phyloP scores from a whole-genome alignment of 345 rosid genomes.

The Brassica incana region DNA sequence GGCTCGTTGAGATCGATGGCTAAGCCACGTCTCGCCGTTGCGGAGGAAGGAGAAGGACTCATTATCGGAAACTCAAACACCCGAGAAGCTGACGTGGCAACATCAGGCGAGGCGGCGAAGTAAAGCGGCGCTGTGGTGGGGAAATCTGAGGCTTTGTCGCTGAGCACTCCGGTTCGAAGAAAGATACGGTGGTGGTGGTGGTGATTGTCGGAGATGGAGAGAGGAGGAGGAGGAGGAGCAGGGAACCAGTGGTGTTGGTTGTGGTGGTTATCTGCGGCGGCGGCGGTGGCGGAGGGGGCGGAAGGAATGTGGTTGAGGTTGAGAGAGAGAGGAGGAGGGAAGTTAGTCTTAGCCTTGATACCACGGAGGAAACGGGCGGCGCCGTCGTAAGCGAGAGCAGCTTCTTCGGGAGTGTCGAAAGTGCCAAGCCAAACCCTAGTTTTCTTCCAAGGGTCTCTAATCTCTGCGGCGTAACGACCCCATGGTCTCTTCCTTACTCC shows the following conservation, averaged over 20 bases:
- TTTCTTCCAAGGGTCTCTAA: constrained; percentile 97
- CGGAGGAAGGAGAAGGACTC: constrained; percentile 24
- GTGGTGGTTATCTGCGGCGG: constrained; percentile 25
- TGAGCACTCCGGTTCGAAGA: constrained; percentile 59
- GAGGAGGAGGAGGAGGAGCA: constrained; percentile 25
- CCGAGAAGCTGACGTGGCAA: constrained; percentile 18
- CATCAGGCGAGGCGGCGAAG: constrained; percentile 6
- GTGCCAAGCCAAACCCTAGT: constrained; percentile 95
- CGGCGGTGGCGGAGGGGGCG: constrained; percentile 25
- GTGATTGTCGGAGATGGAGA: constrained; percentile 15
- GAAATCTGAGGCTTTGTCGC: constrained; percentile 38
- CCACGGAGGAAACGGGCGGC: constrained; percentile 95
- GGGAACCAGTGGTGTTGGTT: constrained; percentile 41
- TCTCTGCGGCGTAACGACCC: constrained; percentile 98
- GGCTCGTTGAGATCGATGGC: constrained; percentile 95
- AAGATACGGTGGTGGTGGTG: constrained; percentile 49
- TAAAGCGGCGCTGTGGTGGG: constrained; percentile 14
- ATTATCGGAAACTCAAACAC: constrained; percentile 16
- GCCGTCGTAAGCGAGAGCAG: constrained; percentile 92
- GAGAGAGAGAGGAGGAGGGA: constrained; percentile 61
- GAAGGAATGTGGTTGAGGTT: constrained; percentile 53
- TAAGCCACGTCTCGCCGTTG: constrained; percentile 61
- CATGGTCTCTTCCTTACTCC: constrained; percentile 97
- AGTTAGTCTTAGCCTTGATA: constrained; percentile 86
- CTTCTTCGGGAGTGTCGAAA: constrained; percentile 95